These are phyloP conservation scores for Sporothrix sp. DNA, from an alignment of 2,329 filamentous ascomycete species.

Conservation along the genomic window DNA sequence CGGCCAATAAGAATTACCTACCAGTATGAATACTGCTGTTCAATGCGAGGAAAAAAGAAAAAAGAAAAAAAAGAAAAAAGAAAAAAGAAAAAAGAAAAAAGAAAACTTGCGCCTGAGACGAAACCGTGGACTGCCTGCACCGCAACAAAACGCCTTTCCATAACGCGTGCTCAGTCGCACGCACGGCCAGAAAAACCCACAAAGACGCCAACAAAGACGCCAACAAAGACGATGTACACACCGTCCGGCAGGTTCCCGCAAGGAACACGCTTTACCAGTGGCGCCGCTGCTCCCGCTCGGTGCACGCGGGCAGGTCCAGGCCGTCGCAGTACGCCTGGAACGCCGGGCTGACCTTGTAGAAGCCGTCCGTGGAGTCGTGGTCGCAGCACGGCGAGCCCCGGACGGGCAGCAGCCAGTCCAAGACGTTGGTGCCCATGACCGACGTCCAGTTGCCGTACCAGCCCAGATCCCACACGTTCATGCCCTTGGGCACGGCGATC, in stretches of 20 bases:
- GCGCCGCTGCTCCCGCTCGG: slow-evolving; percentile 8
- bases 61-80: background rate
- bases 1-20: too few relatives aligned
- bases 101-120: background rate
- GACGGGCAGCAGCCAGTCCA: slow-evolving; percentile 77
- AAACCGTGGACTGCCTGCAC: background rate
- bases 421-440: slow-evolving; percentile 61
- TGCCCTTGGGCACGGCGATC: slow-evolving; percentile 58
- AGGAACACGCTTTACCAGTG: too few relatives aligned
- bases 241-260: too few relatives aligned
- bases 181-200: too few relatives aligned
- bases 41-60: too few relatives aligned
- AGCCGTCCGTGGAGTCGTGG: slow-evolving; percentile 54
- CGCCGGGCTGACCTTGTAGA: slow-evolving; percentile 57
- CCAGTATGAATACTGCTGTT: too few relatives aligned
- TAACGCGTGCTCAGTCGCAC: too few relatives aligned
- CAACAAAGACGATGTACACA: too few relatives aligned
- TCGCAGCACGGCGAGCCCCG: slow-evolving; percentile 62
- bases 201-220: too few relatives aligned
- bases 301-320: slow-evolving; percentile 25
- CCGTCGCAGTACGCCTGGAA: slow-evolving; percentile 46
- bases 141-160: background rate
- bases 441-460: slow-evolving; percentile 60
- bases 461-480: slow-evolving; percentile 81
- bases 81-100: background rate